Evolutionary conservation across 106 monocot species (phyloP), one percentile per base, ranked within the genome.

Genomic region (Apostasia ramifera): DNA sequence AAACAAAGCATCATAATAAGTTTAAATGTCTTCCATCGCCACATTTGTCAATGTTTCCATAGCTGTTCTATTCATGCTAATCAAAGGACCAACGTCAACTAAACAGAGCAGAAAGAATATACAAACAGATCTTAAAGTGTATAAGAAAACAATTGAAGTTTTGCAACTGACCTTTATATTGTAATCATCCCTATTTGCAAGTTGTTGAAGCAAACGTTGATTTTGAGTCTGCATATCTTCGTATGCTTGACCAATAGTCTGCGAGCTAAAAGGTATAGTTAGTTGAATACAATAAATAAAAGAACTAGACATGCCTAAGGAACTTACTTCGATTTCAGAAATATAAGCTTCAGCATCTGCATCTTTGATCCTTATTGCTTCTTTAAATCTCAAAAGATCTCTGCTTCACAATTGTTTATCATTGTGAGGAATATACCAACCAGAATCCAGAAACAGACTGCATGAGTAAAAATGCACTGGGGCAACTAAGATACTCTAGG

Each of bases 191-290:
- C 97, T 84, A 42, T 85, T 87, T 61, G 85, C 72, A 73, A 87
- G 84, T 67, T 79, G 85, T 73, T 90, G 89, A 66, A 78, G 73
- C 53, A 98, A 83, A 81, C 76, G 87, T 53, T 92, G 97, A 70
- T 90, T 83, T 61, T 98, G 97, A 44, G 89, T 81, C 69, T 89
- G 92, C 97, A 98, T 98, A 72, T 98, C 97, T 86, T 98, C 97
- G 70, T 92, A 98, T 50, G 97, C 92, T 92, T 98, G 92, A 39
- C 97, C 92, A 74, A 98, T 92, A 61, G 92, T 87, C 97, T 98
- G 78, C n/a, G 14, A 57, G 9, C 62, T 26, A n/a, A 38, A 66
- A 62, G 40, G 37, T 73, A 47, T 44, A 47, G 47, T 54, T n/a
- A 58, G 9, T 5, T 7, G 59, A 59, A 48, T 10, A 41, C 43